Conservation (phyloP, 1,284 basidiomycete genomes). For the Vanrija sp. region DNA sequence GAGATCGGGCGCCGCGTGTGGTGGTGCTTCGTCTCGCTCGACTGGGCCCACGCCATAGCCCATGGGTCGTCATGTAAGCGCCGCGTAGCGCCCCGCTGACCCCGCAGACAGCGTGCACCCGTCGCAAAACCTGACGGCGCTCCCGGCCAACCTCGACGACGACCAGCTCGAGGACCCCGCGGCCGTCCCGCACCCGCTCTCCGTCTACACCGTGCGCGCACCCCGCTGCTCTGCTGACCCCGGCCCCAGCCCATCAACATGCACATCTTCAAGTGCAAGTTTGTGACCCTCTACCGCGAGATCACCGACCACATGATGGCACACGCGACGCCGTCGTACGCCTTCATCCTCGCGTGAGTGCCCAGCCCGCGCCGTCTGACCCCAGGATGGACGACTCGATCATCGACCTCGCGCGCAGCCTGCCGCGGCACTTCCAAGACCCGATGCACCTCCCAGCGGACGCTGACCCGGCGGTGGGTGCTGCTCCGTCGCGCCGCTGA, state of each 20-base stretch:
- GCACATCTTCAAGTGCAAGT: slow-evolving; percentile 20
- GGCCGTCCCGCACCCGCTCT: slow-evolving; percentile 6
- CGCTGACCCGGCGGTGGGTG: neutral
- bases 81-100: neutral
- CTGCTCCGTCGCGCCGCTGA: neutral
- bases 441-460: slow-evolving; percentile 3
- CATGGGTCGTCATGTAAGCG: slow-evolving; percentile 16
- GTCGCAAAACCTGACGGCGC: slow-evolving; percentile 20
- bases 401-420: slow-evolving; percentile 9
- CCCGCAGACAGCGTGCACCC: slow-evolving; percentile 18
- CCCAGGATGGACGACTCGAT: slow-evolving; percentile 15
- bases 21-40: slow-evolving; percentile 25
- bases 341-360: slow-evolving; percentile 13
- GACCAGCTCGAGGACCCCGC: slow-evolving; percentile 13
- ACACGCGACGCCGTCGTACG: slow-evolving; percentile 10
- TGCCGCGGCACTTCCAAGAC: slow-evolving; percentile 15
- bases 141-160: slow-evolving; percentile 21
- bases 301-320: slow-evolving; percentile 19
- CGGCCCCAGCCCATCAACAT: slow-evolving; percentile 9
- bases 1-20: slow-evolving; percentile 23
- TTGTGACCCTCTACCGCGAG: slow-evolving; percentile 18
- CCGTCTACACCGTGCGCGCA: slow-evolving; percentile 7
- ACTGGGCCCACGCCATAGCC: slow-evolving; percentile 22
- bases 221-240: neutral
- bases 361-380: neutral